phyloP scores from a whole-genome alignment of 768 basidiomycete genomes.

The Collybiopsis luxurians region DNA sequence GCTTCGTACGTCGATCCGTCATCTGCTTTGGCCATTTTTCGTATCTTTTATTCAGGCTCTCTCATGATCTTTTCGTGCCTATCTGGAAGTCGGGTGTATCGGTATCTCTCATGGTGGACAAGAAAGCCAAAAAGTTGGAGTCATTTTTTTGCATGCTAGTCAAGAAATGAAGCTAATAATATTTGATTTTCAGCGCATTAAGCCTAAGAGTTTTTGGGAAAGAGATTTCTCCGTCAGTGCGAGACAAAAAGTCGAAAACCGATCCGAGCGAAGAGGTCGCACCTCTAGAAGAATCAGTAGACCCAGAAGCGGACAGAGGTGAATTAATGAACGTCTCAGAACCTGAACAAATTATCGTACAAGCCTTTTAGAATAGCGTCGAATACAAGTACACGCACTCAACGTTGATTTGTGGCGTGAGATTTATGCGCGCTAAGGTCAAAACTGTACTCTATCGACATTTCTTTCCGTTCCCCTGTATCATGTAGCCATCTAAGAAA shows the following conservation, averaged over 20 bases:
- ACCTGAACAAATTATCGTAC: background rate
- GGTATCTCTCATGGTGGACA: slow-evolving; percentile 91
- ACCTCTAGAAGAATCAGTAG: slow-evolving; percentile 2
- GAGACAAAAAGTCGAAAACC: slow-evolving; percentile 7
- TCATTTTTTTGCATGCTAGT: background rate
- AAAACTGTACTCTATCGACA: background rate
- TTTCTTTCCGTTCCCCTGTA: background rate
- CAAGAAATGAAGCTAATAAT: slow-evolving; percentile 3
- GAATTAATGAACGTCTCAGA: background rate
- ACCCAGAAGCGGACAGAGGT: background rate
- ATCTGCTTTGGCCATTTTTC: background rate
- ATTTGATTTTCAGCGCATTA: slow-evolving; percentile 57
- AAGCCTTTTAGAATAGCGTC: background rate
- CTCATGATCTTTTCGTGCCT: slow-evolving; percentile 85
- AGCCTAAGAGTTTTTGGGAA: slow-evolving; percentile 82
- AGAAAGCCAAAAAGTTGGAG: slow-evolving; percentile 87
- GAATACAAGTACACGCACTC: background rate
- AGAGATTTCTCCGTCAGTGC: slow-evolving; percentile 63
- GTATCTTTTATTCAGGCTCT: slow-evolving; percentile 41
- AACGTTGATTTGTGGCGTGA: background rate
- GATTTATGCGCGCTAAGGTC: background rate
- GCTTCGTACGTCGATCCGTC: slow-evolving; percentile 37
- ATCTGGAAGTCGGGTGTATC: slow-evolving; percentile 94
- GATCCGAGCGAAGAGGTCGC: slow-evolving; percentile 3
- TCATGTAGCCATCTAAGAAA: slow-evolving; percentile 21